Base-by-base conservation (phyloP, 768 basidiomycete genomes). In the Mycena kentingensis region DNA sequence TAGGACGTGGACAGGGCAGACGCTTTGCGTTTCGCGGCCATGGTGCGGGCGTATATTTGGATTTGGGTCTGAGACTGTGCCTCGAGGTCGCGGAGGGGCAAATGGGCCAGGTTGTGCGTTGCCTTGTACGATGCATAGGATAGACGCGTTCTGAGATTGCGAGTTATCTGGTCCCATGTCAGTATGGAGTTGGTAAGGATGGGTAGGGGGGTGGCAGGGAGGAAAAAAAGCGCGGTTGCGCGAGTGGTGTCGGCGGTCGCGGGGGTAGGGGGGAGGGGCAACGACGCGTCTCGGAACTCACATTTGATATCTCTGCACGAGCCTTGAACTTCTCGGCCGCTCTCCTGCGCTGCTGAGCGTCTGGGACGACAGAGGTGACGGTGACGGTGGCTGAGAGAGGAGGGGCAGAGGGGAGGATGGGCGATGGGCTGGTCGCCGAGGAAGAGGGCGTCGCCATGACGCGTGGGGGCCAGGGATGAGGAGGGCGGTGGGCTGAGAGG, bases 111-210 rank as follows among this genome's bases (percentile, higher is more conserved):
- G 66, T 90, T 87, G 68, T 90, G 81, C 13, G 78, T 77, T 4
- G 90, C 88, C 71, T 93, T 93, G 78, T 87, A 91, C 2, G 87
- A 85, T 21, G 90, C 90, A 70, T 90, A 90, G 0, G 88, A 81
- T 46, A 93, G 80, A 60, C 90, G 85, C 61, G 90, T 79, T 55
- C 91, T 84, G 51, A 93, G 78, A 48, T 81, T 84, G 66, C 88
- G 87, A 64, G 89, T 88, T 27, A 93, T 82, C 90, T 93, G 73
- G 61, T 61, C 54, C 56, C 63, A 64, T 54, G 63, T 71, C 74
- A 71, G 73, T 72, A 65, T 69, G 69, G 64, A 64, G 64, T 61
- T 63, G 55, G 57, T 64, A 63, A 42, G 47, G 55, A 62, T 60
- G 52, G 64, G 27, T 44, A 54, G 43, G 31, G 46, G 32, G 32